Base-by-base conservation (phyloP, 176 grass and related monocot genomes). In the Miscanthus lutarioriparius region DNA sequence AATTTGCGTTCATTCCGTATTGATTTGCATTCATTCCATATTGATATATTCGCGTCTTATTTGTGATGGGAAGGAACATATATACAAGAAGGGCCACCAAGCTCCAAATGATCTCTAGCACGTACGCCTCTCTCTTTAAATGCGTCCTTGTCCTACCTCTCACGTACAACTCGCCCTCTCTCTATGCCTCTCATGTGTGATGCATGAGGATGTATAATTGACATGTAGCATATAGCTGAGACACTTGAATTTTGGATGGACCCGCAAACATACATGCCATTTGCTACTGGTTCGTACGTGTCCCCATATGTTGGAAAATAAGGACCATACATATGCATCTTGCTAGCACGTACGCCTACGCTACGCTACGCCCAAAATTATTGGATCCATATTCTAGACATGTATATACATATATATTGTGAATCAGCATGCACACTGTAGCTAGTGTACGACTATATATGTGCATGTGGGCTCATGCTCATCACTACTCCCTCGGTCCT, bases 231-330 rank as follows among this genome's bases (percentile, higher is more conserved):
- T 35, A 56, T 27, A 49, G 80, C 47, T 82, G 67, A 59, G 67
- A 32, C 80, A 68, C 53, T 72, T 82, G 15, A 82, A 73, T 82
- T 72, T 63, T 45, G 17, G 23, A 73, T 43, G 53, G 68, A 62
- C 80, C 80, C 25, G n/a, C 35, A 8, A 17, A 10, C 7, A 25
- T 56, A 27, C 23, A 56, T 41, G 8, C 10, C n/a, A 47, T 38
- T 38, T 17, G 47, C 65, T 69, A 53, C 22, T 40, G 7, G 51
- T 49, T 49, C 14, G 71, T 74, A 49, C 43, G 43, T 82, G 51
- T 22, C 79, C 79, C 65, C 65, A 39, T 53, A 70, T 70, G 66
- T 81, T 38, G 79, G 32, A n/a, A 76, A 14, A 22, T 5, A 59
- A 36, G 62, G 61, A 67, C 61, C 77, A 64, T 22, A 44, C 37